Evolutionary conservation across 1,139 yeast species (phyloP).

Genomic region (Kodamaea arcana): DNA sequence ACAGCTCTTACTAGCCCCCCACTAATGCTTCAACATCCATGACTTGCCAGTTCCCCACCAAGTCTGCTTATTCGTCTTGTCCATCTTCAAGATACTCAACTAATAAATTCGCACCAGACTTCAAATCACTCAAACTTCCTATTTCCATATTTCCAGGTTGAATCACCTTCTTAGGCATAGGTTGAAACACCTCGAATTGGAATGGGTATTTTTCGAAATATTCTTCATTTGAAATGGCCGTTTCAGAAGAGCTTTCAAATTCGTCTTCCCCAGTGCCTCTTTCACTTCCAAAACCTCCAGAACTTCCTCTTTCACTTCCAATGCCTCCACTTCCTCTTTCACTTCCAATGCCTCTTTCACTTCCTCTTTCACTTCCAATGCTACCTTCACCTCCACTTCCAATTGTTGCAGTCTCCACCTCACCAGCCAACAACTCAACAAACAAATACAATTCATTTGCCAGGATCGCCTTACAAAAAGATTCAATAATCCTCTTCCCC

Average conservation of each 20-base stretch:
- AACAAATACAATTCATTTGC: conserved; percentile 62
- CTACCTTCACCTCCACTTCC: conserved; percentile 1
- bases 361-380: conserved; percentile 7
- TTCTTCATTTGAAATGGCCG: conserved; percentile 12
- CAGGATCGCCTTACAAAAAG: conserved; percentile 45
- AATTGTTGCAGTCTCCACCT: no score
- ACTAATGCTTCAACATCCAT: no score
- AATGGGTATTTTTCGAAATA: conserved; percentile 26
- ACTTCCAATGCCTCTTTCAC: no score
- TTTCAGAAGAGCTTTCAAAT: conserved; percentile 8
- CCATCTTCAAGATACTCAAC: conserved; percentile 28
- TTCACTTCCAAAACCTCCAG: no score
- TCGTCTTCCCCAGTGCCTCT: no score
- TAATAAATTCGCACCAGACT: conserved; percentile 37
- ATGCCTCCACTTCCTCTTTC: no score
- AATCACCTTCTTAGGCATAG: conserved; percentile 39
- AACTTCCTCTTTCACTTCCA: no score
- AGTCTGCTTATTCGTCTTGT: neutral
- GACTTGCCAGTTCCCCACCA: no score
- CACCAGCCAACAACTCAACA: conserved; percentile 45
- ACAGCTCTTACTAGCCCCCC: no score
- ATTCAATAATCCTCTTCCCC: conserved; percentile 62
- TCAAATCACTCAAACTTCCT: conserved; percentile 24
- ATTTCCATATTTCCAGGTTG: conserved; percentile 15
- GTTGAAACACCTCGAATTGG: conserved; percentile 40